phyloP scores from a whole-genome alignment of 2,329 filamentous ascomycete genomes.

The Zasmidium cellare region DNA sequence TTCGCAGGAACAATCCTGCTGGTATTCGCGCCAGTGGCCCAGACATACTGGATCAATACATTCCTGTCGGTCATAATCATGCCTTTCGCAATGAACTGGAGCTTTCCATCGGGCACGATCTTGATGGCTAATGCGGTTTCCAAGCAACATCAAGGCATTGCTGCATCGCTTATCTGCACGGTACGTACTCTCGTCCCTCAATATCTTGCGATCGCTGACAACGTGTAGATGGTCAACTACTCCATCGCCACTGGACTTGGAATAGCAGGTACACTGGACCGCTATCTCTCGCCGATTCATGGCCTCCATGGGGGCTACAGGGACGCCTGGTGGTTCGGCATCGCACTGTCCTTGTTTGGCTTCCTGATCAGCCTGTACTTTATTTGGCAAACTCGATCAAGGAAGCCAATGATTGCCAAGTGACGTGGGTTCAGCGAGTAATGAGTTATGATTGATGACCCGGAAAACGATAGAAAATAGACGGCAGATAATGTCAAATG shows the following conservation, averaged over 20 bases:
- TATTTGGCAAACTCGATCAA: slow-evolving; percentile 7
- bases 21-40: slow-evolving; percentile 47
- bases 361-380: slow-evolving; percentile 7
- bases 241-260: slow-evolving; percentile 63
- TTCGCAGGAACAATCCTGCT: slow-evolving; percentile 38
- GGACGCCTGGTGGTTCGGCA: slow-evolving; percentile 8
- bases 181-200: slow-evolving; percentile 12
- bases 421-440: neutral
- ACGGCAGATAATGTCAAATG: neutral
- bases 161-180: slow-evolving; percentile 58
- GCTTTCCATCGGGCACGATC: slow-evolving; percentile 61
- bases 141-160: slow-evolving; percentile 48
- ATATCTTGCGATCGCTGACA: neutral
- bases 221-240: slow-evolving; percentile 57
- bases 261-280: slow-evolving; percentile 61
- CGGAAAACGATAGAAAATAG: neutral
- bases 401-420: neutral
- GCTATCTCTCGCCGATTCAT: slow-evolving; percentile 6
- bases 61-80: slow-evolving; percentile 60
- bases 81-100: slow-evolving; percentile 65
- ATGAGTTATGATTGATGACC: slow-evolving; percentile 1
- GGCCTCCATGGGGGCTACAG: neutral
- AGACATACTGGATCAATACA: slow-evolving; percentile 62
- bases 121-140: slow-evolving; percentile 54
- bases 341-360: neutral